These are phyloP conservation scores for Domatiomyces globalis DNA, from an alignment of 2,329 filamentous ascomycete species.

Conservation along the genomic window DNA sequence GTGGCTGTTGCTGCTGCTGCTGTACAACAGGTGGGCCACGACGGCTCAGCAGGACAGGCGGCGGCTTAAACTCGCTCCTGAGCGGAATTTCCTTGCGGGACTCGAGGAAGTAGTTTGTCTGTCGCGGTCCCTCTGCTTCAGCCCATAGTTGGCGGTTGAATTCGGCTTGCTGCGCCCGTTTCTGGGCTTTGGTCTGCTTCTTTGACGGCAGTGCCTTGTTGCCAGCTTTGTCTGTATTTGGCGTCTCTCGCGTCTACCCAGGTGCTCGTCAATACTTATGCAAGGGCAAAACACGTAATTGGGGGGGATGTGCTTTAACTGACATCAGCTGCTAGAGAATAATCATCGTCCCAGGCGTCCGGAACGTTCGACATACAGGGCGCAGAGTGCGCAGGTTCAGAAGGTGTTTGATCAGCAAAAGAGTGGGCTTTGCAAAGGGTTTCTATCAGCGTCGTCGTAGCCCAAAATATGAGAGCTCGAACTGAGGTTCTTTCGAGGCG, in stretches of 20 bases:
- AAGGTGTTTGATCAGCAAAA: neutral
- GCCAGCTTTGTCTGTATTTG: slow-evolving; percentile 22
- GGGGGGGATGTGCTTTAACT: slow-evolving; percentile 4
- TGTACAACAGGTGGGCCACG: slow-evolving; percentile 34
- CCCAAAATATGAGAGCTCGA: neutral
- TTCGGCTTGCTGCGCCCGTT: slow-evolving; percentile 65
- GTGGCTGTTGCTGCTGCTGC: neutral
- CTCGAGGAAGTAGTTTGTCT: slow-evolving; percentile 63
- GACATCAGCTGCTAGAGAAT: slow-evolving; percentile 67
- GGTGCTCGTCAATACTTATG: neutral
- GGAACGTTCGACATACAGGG: slow-evolving; percentile 28
- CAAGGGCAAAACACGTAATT: neutral
- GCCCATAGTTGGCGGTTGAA: slow-evolving; percentile 79
- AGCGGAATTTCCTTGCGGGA: slow-evolving; percentile 46
- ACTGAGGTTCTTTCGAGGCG: neutral
- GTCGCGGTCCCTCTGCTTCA: slow-evolving; percentile 57
- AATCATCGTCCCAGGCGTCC: slow-evolving; percentile 85
- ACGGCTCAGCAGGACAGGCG: slow-evolving; percentile 71
- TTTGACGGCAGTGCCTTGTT: slow-evolving; percentile 28
- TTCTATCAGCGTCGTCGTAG: neutral
- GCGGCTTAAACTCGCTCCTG: slow-evolving; percentile 60
- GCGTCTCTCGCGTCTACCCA: slow-evolving; percentile 8
- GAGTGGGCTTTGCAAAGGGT: neutral
- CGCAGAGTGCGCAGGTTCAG: neutral
- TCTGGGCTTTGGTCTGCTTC: slow-evolving; percentile 59